Percentiles rank a stretch among this genome's conserved stretches.
These are phyloP conservation scores for Melampsora larici-populina DNA, from an alignment of 1,284 basidiomycete species.

Conservation along the genomic window DNA sequence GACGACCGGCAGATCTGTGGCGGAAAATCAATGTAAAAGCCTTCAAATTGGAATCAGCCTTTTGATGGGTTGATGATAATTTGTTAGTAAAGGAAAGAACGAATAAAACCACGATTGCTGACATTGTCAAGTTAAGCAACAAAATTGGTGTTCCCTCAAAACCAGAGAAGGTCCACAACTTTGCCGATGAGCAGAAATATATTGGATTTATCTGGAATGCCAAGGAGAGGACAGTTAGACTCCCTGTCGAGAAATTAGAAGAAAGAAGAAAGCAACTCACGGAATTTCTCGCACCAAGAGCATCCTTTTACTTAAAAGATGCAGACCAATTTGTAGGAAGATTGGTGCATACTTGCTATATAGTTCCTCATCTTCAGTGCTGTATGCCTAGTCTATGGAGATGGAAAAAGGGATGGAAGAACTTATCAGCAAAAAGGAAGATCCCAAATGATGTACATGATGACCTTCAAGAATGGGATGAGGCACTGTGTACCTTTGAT, in stretches of 20 bases:
- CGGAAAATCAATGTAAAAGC: neutral
- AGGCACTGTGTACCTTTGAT: no score
- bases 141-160: neutral
- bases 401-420: neutral
- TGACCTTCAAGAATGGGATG: no score
- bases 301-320: neutral
- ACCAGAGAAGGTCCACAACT: neutral
- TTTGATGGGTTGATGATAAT: conserved; percentile 15
- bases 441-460: no score
- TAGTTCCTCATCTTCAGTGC: neutral
- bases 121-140: neutral
- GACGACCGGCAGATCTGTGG: conserved; percentile 5
- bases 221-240: neutral
- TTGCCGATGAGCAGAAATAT: neutral
- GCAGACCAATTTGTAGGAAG: neutral
- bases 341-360: neutral
- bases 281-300: no score
- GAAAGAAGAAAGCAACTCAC: neutral
- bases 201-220: conserved; percentile 12
- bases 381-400: neutral
- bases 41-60: neutral
- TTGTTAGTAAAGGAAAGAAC: neutral
- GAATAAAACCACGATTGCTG: neutral
- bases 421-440: no score
- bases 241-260: neutral